A percentile compares a stretch with the other conserved stretches of the same genome.
Conservation (phyloP, 2,329 filamentous ascomycete genomes). For the Cytospora piceae region DNA sequence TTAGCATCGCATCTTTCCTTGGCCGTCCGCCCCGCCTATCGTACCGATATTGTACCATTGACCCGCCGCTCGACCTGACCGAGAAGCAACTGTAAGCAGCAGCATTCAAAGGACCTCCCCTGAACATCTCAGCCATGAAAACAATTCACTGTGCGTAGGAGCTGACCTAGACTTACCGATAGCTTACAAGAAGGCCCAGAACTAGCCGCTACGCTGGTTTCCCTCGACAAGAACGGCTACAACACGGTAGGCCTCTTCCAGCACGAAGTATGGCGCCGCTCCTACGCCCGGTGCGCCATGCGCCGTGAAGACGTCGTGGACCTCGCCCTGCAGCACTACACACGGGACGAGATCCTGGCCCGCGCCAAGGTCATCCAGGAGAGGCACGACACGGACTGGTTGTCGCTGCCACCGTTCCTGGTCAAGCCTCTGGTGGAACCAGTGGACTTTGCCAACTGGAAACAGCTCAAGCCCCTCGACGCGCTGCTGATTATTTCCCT, state of each 20-base stretch:
- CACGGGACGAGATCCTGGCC: conserved; percentile 37
- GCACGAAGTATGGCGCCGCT: conserved; percentile 29
- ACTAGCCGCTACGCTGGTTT: conserved; percentile 34
- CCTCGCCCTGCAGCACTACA: conserved; percentile 39
- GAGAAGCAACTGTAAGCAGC: conserved; percentile 33
- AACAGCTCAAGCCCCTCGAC: conserved; percentile 29
- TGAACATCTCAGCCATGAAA: not conserved
- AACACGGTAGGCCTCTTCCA: conserved; percentile 34
- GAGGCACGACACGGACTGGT: conserved; percentile 34
- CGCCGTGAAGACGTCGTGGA: conserved; percentile 43
- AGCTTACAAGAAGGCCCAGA: conserved; percentile 35
- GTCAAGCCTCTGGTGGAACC: conserved; percentile 28
- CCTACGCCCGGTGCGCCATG: conserved; percentile 35
- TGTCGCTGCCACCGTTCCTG: conserved; percentile 36
- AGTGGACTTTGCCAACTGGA: conserved; percentile 34
- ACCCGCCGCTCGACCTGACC: conserved; percentile 37
- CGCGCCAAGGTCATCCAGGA: conserved; percentile 31
- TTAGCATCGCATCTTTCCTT: conserved; percentile 39
- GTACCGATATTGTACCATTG: conserved; percentile 40
- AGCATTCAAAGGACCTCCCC: no score
- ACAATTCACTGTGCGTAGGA: not conserved
- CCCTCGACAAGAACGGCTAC: conserved; percentile 38
- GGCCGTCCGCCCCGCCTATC: conserved; percentile 41
- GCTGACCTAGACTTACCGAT: not conserved
- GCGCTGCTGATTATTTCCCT: conserved; percentile 27